Percentiles rank a stretch among this genome's conserved stretches.
These are phyloP conservation scores for Lepidopterella palustris DNA, from an alignment of 495 filamentous ascomycete genomes.

Conservation along the genomic window DNA sequence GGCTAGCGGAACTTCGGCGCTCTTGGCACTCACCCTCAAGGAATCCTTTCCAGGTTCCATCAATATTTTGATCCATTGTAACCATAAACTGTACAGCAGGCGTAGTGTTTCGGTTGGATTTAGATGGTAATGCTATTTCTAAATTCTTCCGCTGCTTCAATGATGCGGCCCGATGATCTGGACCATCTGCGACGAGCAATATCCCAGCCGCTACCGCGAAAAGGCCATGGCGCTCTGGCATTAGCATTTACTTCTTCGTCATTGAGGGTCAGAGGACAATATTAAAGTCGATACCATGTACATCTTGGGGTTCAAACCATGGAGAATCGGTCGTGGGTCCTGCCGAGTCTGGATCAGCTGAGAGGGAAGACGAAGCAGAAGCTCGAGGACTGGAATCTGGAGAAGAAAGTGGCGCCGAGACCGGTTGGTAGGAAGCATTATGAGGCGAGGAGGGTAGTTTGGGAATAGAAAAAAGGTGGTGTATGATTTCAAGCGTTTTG, in stretches of 20 bases:
- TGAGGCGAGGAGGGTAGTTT: background rate
- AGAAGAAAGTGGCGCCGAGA: background rate
- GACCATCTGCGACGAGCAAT: conserved; percentile 75
- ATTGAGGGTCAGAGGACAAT: conserved; percentile 62
- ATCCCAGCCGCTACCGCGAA: conserved; percentile 69
- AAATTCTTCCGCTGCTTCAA: too few species aligned
- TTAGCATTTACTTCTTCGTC: conserved; percentile 72
- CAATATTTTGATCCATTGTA: too few species aligned
- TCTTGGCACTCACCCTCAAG: too few species aligned
- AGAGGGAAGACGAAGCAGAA: conserved; percentile 4
- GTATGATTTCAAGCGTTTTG: too few species aligned
- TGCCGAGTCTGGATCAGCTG: conserved; percentile 5
- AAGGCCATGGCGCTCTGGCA: conserved; percentile 63
- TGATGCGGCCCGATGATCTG: conserved; percentile 87
- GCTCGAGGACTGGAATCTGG: conserved; percentile 7
- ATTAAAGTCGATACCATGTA: conserved; percentile 86
- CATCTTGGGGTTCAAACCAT: conserved; percentile 59
- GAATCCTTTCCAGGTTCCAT: too few species aligned
- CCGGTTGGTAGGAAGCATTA: background rate
- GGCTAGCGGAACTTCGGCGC: too few species aligned
- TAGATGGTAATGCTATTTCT: too few species aligned
- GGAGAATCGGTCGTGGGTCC: conserved; percentile 53
- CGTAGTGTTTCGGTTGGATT: too few species aligned
- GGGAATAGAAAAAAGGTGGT: background rate
- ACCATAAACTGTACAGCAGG: too few species aligned